Evolutionary conservation across 306 rosid genomes (phyloP), one percentile per base, ranked within the genome.

Genomic region (Acacia confusa): DNA sequence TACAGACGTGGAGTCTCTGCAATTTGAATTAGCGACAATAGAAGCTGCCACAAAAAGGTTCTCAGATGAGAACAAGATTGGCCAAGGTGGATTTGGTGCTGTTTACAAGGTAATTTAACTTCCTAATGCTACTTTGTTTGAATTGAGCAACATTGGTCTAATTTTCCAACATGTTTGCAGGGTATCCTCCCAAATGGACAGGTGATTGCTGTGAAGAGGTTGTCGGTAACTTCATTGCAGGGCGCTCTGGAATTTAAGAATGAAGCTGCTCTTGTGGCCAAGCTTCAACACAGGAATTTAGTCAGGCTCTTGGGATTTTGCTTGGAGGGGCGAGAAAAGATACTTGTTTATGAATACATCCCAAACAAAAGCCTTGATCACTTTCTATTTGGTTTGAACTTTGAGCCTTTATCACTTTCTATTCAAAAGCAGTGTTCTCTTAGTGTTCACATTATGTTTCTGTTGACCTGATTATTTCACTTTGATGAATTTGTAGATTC

Each of bases 301-400:
- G 92, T 48, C 2, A 88, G 89, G 70, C 82, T 91, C 6, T 81
- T 89, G 40, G 92, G 96, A 77, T 89, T 86, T 73, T 87, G 92
- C 83, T 82, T 88, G 82, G 88, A 89, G 32, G 82, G 87, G 36
- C 75, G 76, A 60, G 93, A 91, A 72, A 89, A 88, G 81, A 55
- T 91, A 19, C 90, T 91, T 25, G 66, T 91, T 36, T 89, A 91
- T 79, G 93, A 89, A 79, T 85, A 55, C 70, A 76, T 91, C 28
- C 84, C 83, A 75, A 91, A 88, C 83, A 88, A 84, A 68, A 90
- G 93, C 74, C 86, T 90, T 2, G 88, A 90, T 68, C n/a, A 48
- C 43, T 58, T 76, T 50, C 80, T 90, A 19, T 90, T 57, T n/a
- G 9, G 91, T 89, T 75, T 30, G 86, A n/a, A 57, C 16, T 24